A percentile compares a stretch with the other conserved stretches of the same genome.
Conservation (phyloP, 208 protist species). For the Leishmania major region DNA sequence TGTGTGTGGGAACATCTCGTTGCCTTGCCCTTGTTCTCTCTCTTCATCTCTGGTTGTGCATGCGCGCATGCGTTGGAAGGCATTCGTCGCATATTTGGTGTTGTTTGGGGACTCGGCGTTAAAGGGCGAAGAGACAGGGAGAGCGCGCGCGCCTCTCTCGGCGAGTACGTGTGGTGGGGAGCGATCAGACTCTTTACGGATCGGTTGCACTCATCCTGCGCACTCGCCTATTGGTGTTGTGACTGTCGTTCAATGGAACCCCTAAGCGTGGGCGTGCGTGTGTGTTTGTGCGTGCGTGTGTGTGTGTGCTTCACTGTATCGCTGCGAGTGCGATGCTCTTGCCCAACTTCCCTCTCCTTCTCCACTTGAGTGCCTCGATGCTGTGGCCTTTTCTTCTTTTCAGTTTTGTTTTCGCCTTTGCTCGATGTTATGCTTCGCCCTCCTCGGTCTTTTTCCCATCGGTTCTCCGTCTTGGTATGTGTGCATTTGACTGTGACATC, state of each 20-base stretch:
- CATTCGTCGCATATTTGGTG: neutral
- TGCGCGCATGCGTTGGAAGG: neutral
- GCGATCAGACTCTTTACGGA: neutral
- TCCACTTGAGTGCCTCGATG: neutral
- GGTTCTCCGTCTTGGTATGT: constrained; percentile 2
- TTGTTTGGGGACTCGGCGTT: neutral
- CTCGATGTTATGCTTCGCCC: constrained; percentile 6
- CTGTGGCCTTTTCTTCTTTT: neutral
- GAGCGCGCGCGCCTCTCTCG: neutral
- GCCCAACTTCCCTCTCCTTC: neutral
- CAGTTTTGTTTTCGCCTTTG: neutral
- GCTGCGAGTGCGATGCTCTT: neutral
- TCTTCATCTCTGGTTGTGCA: no score
- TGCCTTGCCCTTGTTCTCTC: no score
- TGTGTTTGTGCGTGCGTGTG: neutral
- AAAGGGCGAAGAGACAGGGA: neutral
- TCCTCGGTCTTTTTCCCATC: constrained; percentile 1
- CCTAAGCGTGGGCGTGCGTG: neutral
- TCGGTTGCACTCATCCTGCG: neutral
- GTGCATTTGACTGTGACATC: neutral
- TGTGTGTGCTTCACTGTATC: neutral
- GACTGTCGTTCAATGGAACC: neutral
- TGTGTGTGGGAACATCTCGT: no score
- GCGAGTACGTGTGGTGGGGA: neutral
- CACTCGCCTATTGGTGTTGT: neutral